Conservation (phyloP, 768 basidiomycete species). For the Tulasnella sp. region DNA sequence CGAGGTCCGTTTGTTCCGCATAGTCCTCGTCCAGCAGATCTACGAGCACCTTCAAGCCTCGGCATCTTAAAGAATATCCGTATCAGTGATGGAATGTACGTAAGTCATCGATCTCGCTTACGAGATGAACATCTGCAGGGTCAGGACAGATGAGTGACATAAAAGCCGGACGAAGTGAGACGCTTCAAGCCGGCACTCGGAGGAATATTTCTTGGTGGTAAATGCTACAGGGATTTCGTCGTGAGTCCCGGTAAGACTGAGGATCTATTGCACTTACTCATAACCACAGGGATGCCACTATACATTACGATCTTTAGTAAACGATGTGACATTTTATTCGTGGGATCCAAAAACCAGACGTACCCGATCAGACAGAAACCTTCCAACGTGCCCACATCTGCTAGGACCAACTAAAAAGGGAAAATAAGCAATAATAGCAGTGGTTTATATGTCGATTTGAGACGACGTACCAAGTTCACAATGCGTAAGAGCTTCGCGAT, state of each 20-base stretch:
- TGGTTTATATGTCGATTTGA: not conserved
- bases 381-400: slow-evolving; percentile 78
- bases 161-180: slow-evolving; percentile 89
- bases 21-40: slow-evolving; percentile 97
- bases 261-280: slow-evolving; percentile 44
- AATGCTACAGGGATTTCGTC: slow-evolving; percentile 45
- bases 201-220: slow-evolving; percentile 86
- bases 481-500: slow-evolving; percentile 77
- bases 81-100: not conserved
- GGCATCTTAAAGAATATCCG: slow-evolving; percentile 48
- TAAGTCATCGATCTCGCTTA: slow-evolving; percentile 33
- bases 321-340: slow-evolving; percentile 1
- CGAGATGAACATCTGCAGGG: slow-evolving; percentile 98
- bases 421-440: not conserved
- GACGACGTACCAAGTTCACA: slow-evolving; percentile 62
- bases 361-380: slow-evolving; percentile 89
- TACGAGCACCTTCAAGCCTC: slow-evolving; percentile 87
- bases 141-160: slow-evolving; percentile 86
- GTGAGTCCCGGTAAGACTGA: slow-evolving; percentile 5
- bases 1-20: slow-evolving; percentile 78
- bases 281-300: slow-evolving; percentile 91
- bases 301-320: slow-evolving; percentile 22
- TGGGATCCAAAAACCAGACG: slow-evolving; percentile 24
- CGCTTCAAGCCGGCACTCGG: slow-evolving; percentile 89
- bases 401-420: slow-evolving; percentile 35